Conservation (phyloP, 805 yeast genomes). For the Candida hungchunana region DNA sequence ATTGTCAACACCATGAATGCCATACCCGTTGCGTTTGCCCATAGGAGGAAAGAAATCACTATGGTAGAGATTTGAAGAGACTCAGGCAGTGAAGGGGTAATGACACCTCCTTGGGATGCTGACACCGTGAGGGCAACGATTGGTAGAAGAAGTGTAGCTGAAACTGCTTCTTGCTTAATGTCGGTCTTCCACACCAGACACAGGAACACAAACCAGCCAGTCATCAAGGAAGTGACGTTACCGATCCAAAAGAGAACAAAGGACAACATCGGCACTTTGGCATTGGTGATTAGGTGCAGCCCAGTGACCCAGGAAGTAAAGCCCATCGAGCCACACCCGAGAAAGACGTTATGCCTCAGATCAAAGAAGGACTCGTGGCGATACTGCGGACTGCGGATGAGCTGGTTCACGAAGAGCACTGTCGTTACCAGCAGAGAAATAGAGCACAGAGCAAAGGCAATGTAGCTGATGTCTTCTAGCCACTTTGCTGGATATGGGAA, state of each 20-base stretch:
- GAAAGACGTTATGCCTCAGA: slow-evolving; percentile 50
- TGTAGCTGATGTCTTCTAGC: slow-evolving; percentile 52
- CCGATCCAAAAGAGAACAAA: slow-evolving; percentile 77
- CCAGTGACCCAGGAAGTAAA: slow-evolving; percentile 59
- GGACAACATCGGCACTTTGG: slow-evolving; percentile 34
- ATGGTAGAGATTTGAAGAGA: slow-evolving; percentile 48
- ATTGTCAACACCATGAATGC: slow-evolving; percentile 54
- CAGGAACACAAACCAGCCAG: slow-evolving; percentile 57
- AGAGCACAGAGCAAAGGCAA: slow-evolving; percentile 60
- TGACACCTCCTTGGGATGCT: slow-evolving; percentile 62
- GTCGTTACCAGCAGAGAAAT: slow-evolving; percentile 42
- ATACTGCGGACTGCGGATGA: slow-evolving; percentile 24
- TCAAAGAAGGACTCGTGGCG: slow-evolving; percentile 27
- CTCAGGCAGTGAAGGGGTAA: slow-evolving; percentile 42
- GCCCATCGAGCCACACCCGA: slow-evolving; percentile 86
- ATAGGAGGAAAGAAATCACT: slow-evolving; percentile 50
- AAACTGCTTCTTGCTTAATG: slow-evolving; percentile 37
- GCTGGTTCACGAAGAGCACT: slow-evolving; percentile 37
- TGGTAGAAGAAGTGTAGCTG: slow-evolving; percentile 62
- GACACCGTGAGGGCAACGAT: slow-evolving; percentile 79
- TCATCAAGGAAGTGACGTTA: slow-evolving; percentile 46
- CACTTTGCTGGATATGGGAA: slow-evolving; percentile 65
- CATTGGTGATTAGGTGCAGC: slow-evolving; percentile 42
- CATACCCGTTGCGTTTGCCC: slow-evolving; percentile 65
- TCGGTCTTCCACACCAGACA: slow-evolving; percentile 32